Evolutionary conservation across 2,329 filamentous ascomycete species (phyloP), one percentile per base, ranked within the genome.

Genomic region (Metarhizium sp.): DNA sequence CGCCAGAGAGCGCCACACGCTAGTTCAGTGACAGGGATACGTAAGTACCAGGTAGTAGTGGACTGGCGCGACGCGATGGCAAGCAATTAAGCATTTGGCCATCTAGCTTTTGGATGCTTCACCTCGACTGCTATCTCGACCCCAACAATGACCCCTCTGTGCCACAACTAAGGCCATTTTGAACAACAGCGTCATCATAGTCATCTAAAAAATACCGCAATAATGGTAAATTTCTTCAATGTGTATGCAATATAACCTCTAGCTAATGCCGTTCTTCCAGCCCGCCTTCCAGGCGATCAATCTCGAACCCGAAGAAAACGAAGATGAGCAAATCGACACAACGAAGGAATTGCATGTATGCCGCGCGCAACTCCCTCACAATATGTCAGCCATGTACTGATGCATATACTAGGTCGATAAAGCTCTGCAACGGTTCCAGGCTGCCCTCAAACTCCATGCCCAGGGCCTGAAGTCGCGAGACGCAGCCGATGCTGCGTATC

Each of bases 391-490:
- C 30, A 47, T 18, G 43, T 18, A 50, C 36, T 25, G 25, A 30
- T 29, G n/a, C 6, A 11, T 18, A 11, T 16, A 6, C 7, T 18
- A 87, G 78, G 92, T 97, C 66, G 94, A 99, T 66, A 94, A 99
- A 73, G 92, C 94, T 50, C 77, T 99, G 59, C 97, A 96, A 73
- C 82, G 92, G 40, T 99, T 96, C 68, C 92, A 97, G 67, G 86
- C 80, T 63, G 94, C 94, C 50, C 75, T 99, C 56, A 96, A 92
- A 69, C 84, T 92, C 61, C 94, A 99, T 67, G 87, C 92, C 1
- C 90, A 95, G 71, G 92, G 94, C 2, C 84, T 88, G 0, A 75
- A 75, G 18, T 88, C 84, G 54, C 94, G 90, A 68, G 72, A 83
- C 50, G 85, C 90, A 65, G 92, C 95, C 20, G 79, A 81, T 47